Percentiles rank a stretch among this genome's conserved stretches.
These are phyloP conservation scores for Adiantum capillusveneris DNA, from an alignment of 75 land plant genomes.

Conservation along the genomic window DNA sequence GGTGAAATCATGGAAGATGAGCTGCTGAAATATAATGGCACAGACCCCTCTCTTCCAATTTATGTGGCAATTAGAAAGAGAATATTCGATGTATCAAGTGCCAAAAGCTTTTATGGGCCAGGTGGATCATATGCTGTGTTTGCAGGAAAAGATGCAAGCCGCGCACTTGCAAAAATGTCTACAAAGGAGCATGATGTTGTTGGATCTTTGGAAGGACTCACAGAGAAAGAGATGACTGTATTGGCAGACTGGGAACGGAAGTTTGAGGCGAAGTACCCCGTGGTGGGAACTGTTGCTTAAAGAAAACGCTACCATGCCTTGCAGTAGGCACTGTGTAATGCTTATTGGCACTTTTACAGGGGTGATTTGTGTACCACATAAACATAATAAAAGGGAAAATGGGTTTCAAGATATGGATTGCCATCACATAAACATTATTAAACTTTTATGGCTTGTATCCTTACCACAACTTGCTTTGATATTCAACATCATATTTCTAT, in stretches of 20 bases:
- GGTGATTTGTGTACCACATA: too few relatives aligned
- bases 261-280: constrained; percentile 86
- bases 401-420: too few relatives aligned
- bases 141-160: constrained; percentile 79
- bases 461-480: too few relatives aligned
- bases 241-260: constrained; percentile 90
- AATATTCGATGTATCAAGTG: constrained; percentile 78
- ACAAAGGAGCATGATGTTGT: constrained; percentile 62
- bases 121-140: constrained; percentile 79
- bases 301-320: too few relatives aligned
- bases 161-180: constrained; percentile 93
- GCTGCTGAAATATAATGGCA: constrained; percentile 62
- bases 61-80: constrained; percentile 68
- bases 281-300: constrained; percentile 58
- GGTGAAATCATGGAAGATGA: constrained; percentile 48
- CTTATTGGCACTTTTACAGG: too few relatives aligned
- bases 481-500: too few relatives aligned
- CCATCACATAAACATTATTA: too few relatives aligned
- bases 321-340: too few relatives aligned
- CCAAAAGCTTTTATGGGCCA: constrained; percentile 76
- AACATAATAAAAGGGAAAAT: too few relatives aligned
- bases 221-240: constrained; percentile 73
- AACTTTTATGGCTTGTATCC: too few relatives aligned
- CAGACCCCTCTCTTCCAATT: constrained; percentile 53
- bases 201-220: constrained; percentile 51